These are phyloP conservation scores for Candida hispaniensis DNA, from an alignment of 805 yeast species.

Conservation along the genomic window DNA sequence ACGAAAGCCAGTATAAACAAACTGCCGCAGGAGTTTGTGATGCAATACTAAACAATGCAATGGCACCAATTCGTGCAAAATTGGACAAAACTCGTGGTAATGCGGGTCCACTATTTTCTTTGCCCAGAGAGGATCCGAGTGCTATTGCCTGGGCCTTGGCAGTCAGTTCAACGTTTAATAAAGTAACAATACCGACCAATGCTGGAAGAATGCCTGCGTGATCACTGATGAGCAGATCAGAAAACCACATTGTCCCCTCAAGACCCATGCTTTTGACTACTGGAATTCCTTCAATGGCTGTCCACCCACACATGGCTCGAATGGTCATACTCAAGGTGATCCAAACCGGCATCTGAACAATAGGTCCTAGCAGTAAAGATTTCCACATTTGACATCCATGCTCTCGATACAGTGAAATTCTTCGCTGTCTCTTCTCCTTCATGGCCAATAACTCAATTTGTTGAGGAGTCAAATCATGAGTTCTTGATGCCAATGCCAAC, in stretches of 20 bases:
- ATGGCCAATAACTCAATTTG: slow-evolving; percentile 64
- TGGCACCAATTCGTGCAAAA: slow-evolving; percentile 60
- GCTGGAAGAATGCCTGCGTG: slow-evolving; percentile 58
- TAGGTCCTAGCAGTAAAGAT: slow-evolving; percentile 53
- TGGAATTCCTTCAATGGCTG: slow-evolving; percentile 26
- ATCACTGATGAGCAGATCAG: slow-evolving; percentile 50
- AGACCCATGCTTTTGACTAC: slow-evolving; percentile 28
- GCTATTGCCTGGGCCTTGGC: slow-evolving; percentile 34
- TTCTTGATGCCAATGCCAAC: slow-evolving; percentile 32
- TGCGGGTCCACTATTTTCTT: slow-evolving; percentile 22
- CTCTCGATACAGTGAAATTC: slow-evolving; percentile 55
- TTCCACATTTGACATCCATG: slow-evolving; percentile 73
- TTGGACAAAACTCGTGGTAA: slow-evolving; percentile 40
- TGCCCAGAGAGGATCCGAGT: slow-evolving; percentile 26
- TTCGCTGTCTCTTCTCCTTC: slow-evolving; percentile 69
- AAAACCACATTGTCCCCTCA: slow-evolving; percentile 53
- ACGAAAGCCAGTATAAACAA: slow-evolving; percentile 81
- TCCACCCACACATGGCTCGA: slow-evolving; percentile 58
- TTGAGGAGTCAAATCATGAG: slow-evolving; percentile 49
- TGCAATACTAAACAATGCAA: slow-evolving; percentile 72
- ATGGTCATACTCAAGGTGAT: slow-evolving; percentile 64
- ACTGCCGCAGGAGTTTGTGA: slow-evolving; percentile 80
- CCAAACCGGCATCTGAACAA: slow-evolving; percentile 83
- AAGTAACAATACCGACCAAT: slow-evolving; percentile 54
- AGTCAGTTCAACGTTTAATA: slow-evolving; percentile 78